Base-by-base conservation (phyloP, 2,329 filamentous ascomycete species). In the Verticillium klebahnii region DNA sequence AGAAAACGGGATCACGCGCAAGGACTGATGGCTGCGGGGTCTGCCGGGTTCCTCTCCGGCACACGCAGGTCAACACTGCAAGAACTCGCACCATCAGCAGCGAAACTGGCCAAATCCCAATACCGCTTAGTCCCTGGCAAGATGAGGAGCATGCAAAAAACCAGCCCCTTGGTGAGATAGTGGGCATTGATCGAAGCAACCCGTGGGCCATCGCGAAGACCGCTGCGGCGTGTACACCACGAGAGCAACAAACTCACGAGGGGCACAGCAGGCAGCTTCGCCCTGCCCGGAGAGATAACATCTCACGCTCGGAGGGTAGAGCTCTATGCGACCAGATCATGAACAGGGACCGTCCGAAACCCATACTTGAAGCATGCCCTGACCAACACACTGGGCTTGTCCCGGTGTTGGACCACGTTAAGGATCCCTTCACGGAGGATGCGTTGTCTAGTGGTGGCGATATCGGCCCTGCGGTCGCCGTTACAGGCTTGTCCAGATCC, bases 121-220 rank as follows among this genome's bases (percentile, higher is more conserved):
- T 56, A 7, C 11, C 54, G 6, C 54, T 56, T 3, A 56, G n/a
- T 11, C 23, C 25, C 29, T 56, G 54, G 56, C n/a, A 29, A 25
- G 56, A 39, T 15, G 56, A 58, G 9, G 56, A 58, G 5, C 12
- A 39, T 39, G 23, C 14, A 8, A 12, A 32, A 29, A 3, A 36
- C 17, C 12, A 8, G 32, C 8, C 29, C 23, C 14, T 2, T 11
- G 19, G 4, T 1, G 19, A 25, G n/a, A 8, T 14, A 11, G 9
- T 14, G 7, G 12, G 9, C 45, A 52, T 25, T 52, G 45, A 23
- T 52, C 19, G 9, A 52, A 52, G 45, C n/a, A 65, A 63, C 6
- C 64, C 63, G 0, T 66, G 64, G 64, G 52, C 58, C 11, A 56
- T 65, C 15, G 63, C 64, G 31, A 61, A 59, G 19, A 56, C 25